Evolutionary conservation across 2,329 filamentous ascomycete species (phyloP).

Genomic region (Colletotrichum shisoi): DNA sequence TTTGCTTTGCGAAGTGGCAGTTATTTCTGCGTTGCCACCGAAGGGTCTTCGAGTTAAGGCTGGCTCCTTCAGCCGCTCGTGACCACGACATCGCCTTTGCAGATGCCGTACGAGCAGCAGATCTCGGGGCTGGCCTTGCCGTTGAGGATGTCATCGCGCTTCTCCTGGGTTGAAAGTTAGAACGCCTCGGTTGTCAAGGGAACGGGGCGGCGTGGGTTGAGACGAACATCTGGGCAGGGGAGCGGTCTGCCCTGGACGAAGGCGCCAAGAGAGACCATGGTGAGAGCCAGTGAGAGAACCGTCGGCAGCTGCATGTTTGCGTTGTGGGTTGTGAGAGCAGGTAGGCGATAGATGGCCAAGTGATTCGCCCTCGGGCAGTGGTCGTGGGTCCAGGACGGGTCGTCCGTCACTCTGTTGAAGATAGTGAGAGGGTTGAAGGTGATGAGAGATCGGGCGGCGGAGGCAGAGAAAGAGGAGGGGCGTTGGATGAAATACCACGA

Average conservation of each 20-base stretch:
- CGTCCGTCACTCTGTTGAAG: constrained; percentile 5
- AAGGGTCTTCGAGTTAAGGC: constrained; percentile 15
- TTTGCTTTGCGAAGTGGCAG: neutral
- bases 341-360: neutral
- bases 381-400: neutral
- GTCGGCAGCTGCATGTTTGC: constrained; percentile 43
- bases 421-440: neutral
- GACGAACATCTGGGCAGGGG: constrained; percentile 52
- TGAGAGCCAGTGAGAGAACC: constrained; percentile 42
- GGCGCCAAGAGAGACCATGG: constrained; percentile 43
- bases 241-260: constrained; percentile 48
- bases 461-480: constrained; percentile 8
- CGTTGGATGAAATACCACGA: neutral
- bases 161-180: constrained; percentile 43
- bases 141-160: constrained; percentile 56
- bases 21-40: neutral
- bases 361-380: neutral
- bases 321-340: neutral
- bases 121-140: constrained; percentile 57
- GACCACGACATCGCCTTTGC: constrained; percentile 60
- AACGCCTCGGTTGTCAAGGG: neutral
- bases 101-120: constrained; percentile 64
- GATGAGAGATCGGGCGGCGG: neutral
- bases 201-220: neutral
- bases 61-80: constrained; percentile 50